These are phyloP conservation scores for Scheffersomyces ergatensis DNA, from an alignment of 805 yeast species.

Conservation along the genomic window DNA sequence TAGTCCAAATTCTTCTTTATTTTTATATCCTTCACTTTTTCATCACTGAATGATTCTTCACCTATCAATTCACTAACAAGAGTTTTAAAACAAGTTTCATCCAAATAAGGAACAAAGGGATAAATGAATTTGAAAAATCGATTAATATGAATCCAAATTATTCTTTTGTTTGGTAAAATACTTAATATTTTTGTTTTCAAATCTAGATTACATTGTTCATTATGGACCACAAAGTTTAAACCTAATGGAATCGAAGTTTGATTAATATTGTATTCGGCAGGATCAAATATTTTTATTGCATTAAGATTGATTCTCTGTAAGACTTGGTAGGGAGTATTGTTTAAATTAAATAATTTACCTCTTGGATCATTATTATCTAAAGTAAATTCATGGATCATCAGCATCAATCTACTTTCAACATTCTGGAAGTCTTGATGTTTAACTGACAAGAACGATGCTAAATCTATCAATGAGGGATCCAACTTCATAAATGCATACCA, in stretches of 20 bases:
- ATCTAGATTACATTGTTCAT: constrained; percentile 27
- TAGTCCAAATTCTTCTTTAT: constrained; percentile 38
- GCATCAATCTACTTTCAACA: background rate
- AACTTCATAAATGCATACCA: constrained; percentile 46
- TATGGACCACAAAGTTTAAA: constrained; percentile 24
- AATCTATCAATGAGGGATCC: constrained; percentile 29
- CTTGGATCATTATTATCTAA: background rate
- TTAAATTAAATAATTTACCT: background rate
- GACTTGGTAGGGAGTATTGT: constrained; percentile 3
- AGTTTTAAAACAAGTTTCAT: constrained; percentile 30
- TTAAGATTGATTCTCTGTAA: constrained; percentile 2
- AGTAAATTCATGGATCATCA: background rate
- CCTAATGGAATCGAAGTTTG: constrained; percentile 30
- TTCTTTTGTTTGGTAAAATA: constrained; percentile 34
- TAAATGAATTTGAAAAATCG: constrained; percentile 42
- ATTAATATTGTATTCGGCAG: constrained; percentile 16
- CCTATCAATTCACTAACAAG: constrained; percentile 32
- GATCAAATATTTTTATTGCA: constrained; percentile 1
- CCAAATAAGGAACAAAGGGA: constrained; percentile 48
- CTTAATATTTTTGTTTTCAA: constrained; percentile 36
- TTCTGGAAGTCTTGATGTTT: constrained; percentile 2
- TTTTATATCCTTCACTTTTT: constrained; percentile 19
- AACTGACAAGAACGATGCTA: constrained; percentile 7
- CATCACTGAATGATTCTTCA: constrained; percentile 20
- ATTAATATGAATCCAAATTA: constrained; percentile 38